Base-by-base conservation (phyloP, 176 grass and related monocot species). In the Musa acuminata region DNA sequence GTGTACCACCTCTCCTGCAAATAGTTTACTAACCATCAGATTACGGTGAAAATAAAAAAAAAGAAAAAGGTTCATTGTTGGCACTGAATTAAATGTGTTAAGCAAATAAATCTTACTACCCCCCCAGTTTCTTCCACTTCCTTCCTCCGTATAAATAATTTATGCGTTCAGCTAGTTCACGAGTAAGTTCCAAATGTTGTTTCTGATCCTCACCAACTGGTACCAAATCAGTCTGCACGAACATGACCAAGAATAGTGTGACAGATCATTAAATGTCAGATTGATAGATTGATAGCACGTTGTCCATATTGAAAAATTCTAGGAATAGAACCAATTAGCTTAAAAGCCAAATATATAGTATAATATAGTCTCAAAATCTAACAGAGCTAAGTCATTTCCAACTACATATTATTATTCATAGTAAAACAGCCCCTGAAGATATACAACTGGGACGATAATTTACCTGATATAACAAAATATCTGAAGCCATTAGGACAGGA, bases 151-250 rank as follows among this genome's bases (percentile, higher is more conserved):
- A 98, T 65, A 93, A 72, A 91, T 89, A 87, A 85, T 98, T 93
- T 78, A 93, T 78, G 69, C 90, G 81, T 73, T 93, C 95, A 71
- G 95, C 91, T 49, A 98, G 83, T 87, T 98, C 95, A 82, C 95
- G 90, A 80, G 95, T 91, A 80, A 98, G 77, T 89, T 98, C 95
- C 59, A 98, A 82, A 80, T 98, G 95, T 50, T 98, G 95, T 80
- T 89, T 98, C 84, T 98, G 95, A 83, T 98, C 95, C 85, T 98
- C 95, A 68, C 95, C 95, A 85, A 98, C 95, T 76, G 95, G 95
- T 76, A 98, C 95, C 69, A 98, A 87, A 89, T 98, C 95, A 12
- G 95, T 93, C 95, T 98, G 86, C 75, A 73, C 21, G 73, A 69
- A 66, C 72, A 83, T 66, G 26, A 43, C 8, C 26, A 60, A 52